These are phyloP conservation scores for Stentor coeruleus DNA, from an alignment of 73 alveolate species.

Conservation along the genomic window DNA sequence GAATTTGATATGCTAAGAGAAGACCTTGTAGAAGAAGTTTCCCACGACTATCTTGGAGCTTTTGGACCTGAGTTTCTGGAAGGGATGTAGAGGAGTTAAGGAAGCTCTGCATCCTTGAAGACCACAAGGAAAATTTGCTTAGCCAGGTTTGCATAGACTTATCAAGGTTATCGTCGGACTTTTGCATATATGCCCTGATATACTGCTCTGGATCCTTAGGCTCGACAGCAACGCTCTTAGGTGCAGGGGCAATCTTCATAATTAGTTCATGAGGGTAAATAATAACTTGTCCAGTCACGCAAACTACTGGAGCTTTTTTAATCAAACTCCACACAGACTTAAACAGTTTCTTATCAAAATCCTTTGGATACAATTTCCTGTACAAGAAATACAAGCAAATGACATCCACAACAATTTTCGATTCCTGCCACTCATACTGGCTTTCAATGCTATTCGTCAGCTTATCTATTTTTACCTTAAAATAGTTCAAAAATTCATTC, in stretches of 20 bases:
- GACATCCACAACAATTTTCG: slow-evolving; percentile 57
- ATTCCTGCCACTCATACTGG: slow-evolving; percentile 56
- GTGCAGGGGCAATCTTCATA: slow-evolving; percentile 64
- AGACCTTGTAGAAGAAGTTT: neutral
- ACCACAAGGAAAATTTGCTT: slow-evolving; percentile 42
- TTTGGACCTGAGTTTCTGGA: neutral
- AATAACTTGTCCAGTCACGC: slow-evolving; percentile 57
- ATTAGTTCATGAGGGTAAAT: slow-evolving; percentile 68
- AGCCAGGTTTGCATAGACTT: slow-evolving; percentile 29
- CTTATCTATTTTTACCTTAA: slow-evolving; percentile 51
- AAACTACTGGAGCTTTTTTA: slow-evolving; percentile 67
- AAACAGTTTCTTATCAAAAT: slow-evolving; percentile 50
- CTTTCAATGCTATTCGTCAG: slow-evolving; percentile 45
- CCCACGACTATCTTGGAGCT: neutral
- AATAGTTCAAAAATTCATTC: slow-evolving; percentile 48
- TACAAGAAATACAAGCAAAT: slow-evolving; percentile 67
- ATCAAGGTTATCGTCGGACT: slow-evolving; percentile 33
- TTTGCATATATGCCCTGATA: slow-evolving; percentile 26
- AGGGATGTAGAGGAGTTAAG: slow-evolving; percentile 36
- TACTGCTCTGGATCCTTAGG: slow-evolving; percentile 68
- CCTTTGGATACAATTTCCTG: slow-evolving; percentile 65
- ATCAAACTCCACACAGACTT: slow-evolving; percentile 75
- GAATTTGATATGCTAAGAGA: slow-evolving; percentile 25
- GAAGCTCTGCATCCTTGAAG: slow-evolving; percentile 42
- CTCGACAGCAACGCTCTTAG: slow-evolving; percentile 60